A percentile compares a stretch with the other conserved stretches of the same genome.
Conservation (phyloP, 164 flowering plant genomes). For the Protea cynaroides region DNA sequence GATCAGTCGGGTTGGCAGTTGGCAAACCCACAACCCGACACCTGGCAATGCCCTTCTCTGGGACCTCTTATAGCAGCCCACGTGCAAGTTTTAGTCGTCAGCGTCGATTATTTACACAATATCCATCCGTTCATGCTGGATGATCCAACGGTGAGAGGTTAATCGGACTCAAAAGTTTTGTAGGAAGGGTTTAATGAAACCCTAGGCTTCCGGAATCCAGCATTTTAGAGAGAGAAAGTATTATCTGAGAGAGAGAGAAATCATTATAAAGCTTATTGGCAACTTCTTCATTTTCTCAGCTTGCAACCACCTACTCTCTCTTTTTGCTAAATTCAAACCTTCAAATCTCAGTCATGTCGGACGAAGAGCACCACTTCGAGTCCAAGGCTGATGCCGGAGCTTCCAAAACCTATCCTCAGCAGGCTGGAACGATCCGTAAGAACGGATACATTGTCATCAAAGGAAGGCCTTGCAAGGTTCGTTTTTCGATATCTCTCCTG, state of each 20-base stretch:
- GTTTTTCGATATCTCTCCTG: background rate
- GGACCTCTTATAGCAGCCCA: too few species aligned
- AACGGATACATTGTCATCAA: conserved; percentile 33
- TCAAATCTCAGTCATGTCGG: conserved; percentile 40
- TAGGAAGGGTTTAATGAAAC: background rate
- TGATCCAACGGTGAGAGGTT: background rate
- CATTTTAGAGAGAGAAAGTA: background rate
- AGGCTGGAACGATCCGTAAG: conserved; percentile 37
- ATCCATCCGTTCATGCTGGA: background rate
- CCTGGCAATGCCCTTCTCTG: too few species aligned
- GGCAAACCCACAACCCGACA: too few species aligned
- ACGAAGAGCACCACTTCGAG: conserved; percentile 70
- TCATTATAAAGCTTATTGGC: background rate
- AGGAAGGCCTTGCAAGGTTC: conserved; percentile 26
- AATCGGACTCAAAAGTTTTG: background rate
- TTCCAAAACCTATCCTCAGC: conserved; percentile 61
- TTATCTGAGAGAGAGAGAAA: background rate
- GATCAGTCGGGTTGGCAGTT: too few species aligned
- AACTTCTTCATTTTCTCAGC: background rate
- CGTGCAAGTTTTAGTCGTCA: too few species aligned
- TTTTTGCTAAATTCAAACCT: background rate
- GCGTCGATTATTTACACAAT: too few species aligned
- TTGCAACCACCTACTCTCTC: background rate
- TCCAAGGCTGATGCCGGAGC: conserved; percentile 66
- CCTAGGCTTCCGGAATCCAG: background rate